A percentile compares a stretch with the other conserved stretches of the same genome.
phyloP scores from a whole-genome alignment of 2,329 filamentous ascomycete species.

The Penicillium sp. region DNA sequence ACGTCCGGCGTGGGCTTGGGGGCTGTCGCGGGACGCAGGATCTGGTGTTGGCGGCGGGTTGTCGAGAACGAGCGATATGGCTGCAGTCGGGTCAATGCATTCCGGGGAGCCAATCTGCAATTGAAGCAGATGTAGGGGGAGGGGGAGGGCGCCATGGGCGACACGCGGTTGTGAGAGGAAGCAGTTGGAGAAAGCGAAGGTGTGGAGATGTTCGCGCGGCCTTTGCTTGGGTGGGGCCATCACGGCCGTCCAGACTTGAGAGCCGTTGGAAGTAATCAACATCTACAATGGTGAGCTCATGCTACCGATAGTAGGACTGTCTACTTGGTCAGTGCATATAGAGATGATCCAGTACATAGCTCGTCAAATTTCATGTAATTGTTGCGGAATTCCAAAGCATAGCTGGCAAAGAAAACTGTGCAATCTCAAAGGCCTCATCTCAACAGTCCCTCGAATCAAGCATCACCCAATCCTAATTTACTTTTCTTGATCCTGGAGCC shows the following conservation, averaged over 20 bases:
- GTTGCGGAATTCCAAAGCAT: neutral
- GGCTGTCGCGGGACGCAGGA: conserved; percentile 65
- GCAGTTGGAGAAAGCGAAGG: conserved; percentile 11
- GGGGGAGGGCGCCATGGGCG: conserved; percentile 28
- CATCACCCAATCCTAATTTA: conserved; percentile 65
- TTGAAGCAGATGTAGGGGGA: conserved; percentile 38
- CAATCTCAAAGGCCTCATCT: neutral
- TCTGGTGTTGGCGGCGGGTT: conserved; percentile 25
- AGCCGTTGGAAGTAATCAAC: neutral
- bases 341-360: neutral
- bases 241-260: neutral
- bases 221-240: neutral
- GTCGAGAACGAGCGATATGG: conserved; percentile 25
- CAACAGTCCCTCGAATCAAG: neutral
- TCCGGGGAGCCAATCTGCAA: conserved; percentile 30
- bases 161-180: conserved; percentile 8
- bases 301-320: neutral
- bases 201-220: conserved; percentile 11
- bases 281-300: neutral
- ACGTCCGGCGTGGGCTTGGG: conserved; percentile 80
- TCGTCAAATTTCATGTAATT: neutral
- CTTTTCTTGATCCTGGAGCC: conserved; percentile 76
- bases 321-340: neutral
- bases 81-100: conserved; percentile 15
- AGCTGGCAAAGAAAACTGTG: neutral